Base-by-base conservation (phyloP, 1,284 basidiomycete genomes). In the Peniophora sp. region DNA sequence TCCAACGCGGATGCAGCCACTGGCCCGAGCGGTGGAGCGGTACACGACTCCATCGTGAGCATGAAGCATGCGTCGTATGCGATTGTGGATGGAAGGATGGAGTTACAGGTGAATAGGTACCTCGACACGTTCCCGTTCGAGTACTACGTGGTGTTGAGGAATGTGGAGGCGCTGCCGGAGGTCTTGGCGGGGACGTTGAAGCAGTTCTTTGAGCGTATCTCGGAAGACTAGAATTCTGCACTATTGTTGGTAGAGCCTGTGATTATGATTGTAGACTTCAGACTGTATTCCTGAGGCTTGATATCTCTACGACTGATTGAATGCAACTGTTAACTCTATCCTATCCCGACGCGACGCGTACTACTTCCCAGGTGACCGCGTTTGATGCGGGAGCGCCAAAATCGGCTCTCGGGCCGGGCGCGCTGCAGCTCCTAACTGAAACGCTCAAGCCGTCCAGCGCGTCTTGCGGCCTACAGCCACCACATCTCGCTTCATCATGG, bases 51-150 rank as follows among this genome's bases (percentile, higher is more conserved):
- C 11, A 98, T 99, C 58, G 69, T 99, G 56, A 84, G 88, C 14
- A 97, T 98, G 88, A 90, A 92, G 56, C 90, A 91, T 57, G 94
- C 91, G 17, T 85, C 86, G 49, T 97, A 95, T 75, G 87, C 85
- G 64, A 80, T 78, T 49, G 80, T 90, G n/a, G 83, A 89, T 55
- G 96, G 96, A 18, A 69, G 72, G 55, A 85, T 95, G 81, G 89
- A 97, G 68, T 72, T 99, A 58, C 83, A 91, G 62, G 83, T 97
- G 75, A 79, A 88, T 60, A 81, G 91, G 47, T 98, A 98, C 66
- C 68, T 97, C 59, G 94, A 98, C 64, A 88, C 92, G 3, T 99
- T 99, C 80, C 97, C 97, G 0, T 99, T 99, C 71, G 93, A 97
- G 70, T 97, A 97, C 66, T 99, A 95, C 60, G 88, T 98, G 47